Base-by-base conservation (phyloP, 352 stramenopile genomes). In the Phytopythium ostracodes region DNA sequence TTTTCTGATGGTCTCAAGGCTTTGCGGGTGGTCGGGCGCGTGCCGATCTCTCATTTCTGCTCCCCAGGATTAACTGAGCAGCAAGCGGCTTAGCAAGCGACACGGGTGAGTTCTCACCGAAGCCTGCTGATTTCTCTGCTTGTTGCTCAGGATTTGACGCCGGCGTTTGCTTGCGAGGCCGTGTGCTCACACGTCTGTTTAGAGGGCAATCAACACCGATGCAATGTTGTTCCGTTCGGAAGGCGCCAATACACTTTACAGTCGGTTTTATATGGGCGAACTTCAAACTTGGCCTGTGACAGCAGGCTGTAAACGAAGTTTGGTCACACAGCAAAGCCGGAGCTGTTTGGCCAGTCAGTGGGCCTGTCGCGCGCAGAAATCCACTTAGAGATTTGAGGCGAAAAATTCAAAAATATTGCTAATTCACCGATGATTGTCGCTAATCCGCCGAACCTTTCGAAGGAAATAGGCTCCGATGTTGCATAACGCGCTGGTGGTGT, bases 161-260 rank as follows among this genome's bases (percentile, higher is more conserved):
- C 11, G 38, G 14, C 38, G 14, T 44, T 43, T 20, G 38, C 38
- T 20, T 43, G 38, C 38, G 10, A 4, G 38, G 14, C 38, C 2
- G 12, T 7, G 38, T 2, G 12, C 14, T 43, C 14, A n/a, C 3
- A n/a, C 12, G 38, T 24, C 17, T 47, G 42, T 47, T 47, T 47
- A 47, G 42, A 5, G 20, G 47, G 47, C 47, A 54, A 54, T 54
- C 47, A 35, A 54, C 17, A 35, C 2, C 18, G 47, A 54, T 54
- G 47, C 47, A 54, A 54, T 54, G 24, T 11, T 54, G 42, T 47
- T 47, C 42, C 42, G 18, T 47, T 47, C 40, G 9, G 38, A 18
- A 4, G 31, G 4, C 31, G 4, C 31, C 31, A 9, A 47, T 47
- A 24, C 42, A 47, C 20, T n/a, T n/a, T 4, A 11, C 42, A 44